Conservation (phyloP, 2,329 filamentous ascomycete genomes). For the Lomentospora prolificans region DNA sequence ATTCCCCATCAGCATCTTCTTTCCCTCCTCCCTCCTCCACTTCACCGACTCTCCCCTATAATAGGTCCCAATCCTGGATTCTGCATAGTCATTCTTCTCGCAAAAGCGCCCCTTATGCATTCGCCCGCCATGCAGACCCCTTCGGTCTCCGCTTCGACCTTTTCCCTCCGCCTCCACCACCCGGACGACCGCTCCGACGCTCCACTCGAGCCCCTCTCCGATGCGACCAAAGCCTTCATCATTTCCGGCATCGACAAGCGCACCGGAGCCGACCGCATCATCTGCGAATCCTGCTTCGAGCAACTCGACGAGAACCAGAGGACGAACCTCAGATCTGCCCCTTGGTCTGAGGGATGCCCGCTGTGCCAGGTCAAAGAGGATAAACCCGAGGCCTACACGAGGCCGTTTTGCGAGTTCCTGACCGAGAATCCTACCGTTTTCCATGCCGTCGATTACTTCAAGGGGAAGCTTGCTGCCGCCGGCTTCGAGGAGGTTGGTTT, state of each 20-base stretch:
- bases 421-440: constrained; percentile 87
- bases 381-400: constrained; percentile 58
- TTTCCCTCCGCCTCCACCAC: constrained; percentile 1
- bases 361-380: constrained; percentile 28
- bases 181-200: background rate
- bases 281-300: constrained; percentile 14
- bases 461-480: constrained; percentile 56
- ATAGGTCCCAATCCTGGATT: too few relatives aligned
- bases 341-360: constrained; percentile 19
- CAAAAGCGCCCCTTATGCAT: background rate
- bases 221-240: constrained; percentile 10
- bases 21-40: background rate
- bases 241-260: constrained; percentile 9
- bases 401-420: constrained; percentile 82
- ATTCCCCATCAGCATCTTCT: background rate
- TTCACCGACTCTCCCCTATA: too few relatives aligned
- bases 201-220: background rate
- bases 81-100: too few relatives aligned
- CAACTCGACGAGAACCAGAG: constrained; percentile 12
- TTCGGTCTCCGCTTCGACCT: background rate
- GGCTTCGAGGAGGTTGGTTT: constrained; percentile 62
- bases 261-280: constrained; percentile 3
- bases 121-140: background rate
- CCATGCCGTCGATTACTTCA: constrained; percentile 75
- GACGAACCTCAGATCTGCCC: constrained; percentile 9